Conservation (phyloP, 495 filamentous ascomycete species). For the Amniculicola lignicola region DNA sequence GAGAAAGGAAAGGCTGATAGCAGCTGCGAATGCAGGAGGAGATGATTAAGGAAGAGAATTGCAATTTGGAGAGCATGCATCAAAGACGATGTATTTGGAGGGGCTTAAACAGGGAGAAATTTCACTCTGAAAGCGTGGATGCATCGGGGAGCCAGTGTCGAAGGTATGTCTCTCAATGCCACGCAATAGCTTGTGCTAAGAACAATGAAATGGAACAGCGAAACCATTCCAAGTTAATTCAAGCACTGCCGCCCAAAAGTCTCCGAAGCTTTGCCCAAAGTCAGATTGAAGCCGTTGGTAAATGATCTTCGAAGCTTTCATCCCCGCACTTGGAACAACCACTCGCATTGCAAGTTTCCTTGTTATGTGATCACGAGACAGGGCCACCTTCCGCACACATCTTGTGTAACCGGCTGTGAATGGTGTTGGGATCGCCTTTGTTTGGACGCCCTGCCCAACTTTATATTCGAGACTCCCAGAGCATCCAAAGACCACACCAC, state of each 20-base stretch:
- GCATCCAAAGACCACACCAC: neutral
- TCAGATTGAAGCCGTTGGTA: neutral
- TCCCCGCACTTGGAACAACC: neutral
- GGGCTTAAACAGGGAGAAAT: too few relatives aligned
- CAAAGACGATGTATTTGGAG: too few relatives aligned
- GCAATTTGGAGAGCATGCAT: neutral
- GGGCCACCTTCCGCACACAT: too few relatives aligned
- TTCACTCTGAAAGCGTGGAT: too few relatives aligned
- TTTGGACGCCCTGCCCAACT: neutral
- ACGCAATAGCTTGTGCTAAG: too few relatives aligned
- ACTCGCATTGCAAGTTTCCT: neutral
- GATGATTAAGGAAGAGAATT: neutral
- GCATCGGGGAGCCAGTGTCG: too few relatives aligned
- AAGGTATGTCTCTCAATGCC: neutral
- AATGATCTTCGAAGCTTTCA: neutral
- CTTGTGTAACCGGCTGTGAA: too few relatives aligned
- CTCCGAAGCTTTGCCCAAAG: neutral
- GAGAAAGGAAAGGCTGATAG: conserved; percentile 65
- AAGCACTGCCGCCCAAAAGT: neutral
- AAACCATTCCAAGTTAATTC: neutral
- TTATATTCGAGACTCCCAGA: neutral
- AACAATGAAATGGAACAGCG: neutral
- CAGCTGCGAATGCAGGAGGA: conserved; percentile 39
- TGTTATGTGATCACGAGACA: neutral
- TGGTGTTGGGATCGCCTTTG: too few relatives aligned